Percentiles rank a stretch among this genome's conserved stretches.
phyloP scores from a whole-genome alignment of 2,329 filamentous ascomycete species.

The Zasmidium angulare region DNA sequence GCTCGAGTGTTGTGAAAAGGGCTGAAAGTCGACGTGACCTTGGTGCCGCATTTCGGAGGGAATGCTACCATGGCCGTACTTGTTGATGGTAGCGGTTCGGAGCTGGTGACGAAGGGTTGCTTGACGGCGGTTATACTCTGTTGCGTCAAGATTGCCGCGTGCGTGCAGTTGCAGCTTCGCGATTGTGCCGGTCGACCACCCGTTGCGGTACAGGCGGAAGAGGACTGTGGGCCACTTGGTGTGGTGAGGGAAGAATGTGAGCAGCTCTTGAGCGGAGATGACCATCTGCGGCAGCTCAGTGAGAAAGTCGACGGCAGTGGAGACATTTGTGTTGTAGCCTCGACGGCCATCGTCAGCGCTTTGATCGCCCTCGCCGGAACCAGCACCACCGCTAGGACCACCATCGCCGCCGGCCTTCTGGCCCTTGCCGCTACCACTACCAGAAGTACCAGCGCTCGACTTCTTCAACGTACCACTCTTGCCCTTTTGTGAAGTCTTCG shows the following conservation, averaged over 20 bases:
- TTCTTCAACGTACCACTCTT: neutral
- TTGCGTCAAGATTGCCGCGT: neutral
- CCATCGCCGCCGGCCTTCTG: neutral
- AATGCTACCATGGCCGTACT: neutral
- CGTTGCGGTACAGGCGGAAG: slow-evolving; percentile 14
- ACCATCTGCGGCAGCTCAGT: neutral
- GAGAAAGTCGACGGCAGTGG: neutral
- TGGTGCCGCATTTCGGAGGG: neutral
- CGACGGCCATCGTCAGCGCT: neutral
- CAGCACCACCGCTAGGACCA: neutral
- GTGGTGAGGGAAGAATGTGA: slow-evolving; percentile 16
- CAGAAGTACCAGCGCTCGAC: neutral
- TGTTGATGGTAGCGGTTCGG: neutral
- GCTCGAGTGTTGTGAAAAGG: neutral
- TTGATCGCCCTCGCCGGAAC: neutral
- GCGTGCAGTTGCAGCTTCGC: slow-evolving; percentile 9
- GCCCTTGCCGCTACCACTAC: neutral
- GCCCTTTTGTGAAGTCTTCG: neutral
- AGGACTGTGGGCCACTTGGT: slow-evolving; percentile 9
- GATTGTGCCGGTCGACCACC: slow-evolving; percentile 7
- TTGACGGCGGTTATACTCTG: neutral
- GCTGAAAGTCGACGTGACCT: neutral
- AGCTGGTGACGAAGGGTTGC: neutral
- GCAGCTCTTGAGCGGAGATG: slow-evolving; percentile 15
- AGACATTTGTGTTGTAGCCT: neutral